Evolutionary conservation across 208 protist species (phyloP), one percentile per base, ranked within the genome.

Genomic region (Giardia duodenalis): DNA sequence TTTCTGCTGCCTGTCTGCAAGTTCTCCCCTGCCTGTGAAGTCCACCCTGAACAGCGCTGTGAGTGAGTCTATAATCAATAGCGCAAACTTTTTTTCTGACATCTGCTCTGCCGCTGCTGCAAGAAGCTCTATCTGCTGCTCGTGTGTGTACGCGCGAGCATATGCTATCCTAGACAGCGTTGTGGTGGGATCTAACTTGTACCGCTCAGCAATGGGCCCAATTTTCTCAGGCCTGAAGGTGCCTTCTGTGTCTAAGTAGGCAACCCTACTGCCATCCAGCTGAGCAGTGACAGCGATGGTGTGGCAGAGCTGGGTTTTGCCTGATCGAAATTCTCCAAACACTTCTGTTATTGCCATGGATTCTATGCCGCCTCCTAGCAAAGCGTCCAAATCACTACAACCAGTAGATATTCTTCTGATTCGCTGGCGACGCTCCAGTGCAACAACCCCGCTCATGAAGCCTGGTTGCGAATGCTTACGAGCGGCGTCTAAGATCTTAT

Each of bases 1-100:
- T 87, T 94, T 94, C 92, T 96, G 95, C 94, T 98, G 97, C 86
- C 98, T 96, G 94, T 98, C 98, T 3, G 98, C 96, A 3, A 99
- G 95, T 94, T 99, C 97, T 2, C 98, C 98, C 22, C 98, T 94
- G 47, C 98, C 98, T 44, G 95, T 96, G 94, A 98, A 99, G 94
- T 99, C 98, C 44, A 94, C 92, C 44, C 98, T 95, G 93, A 99
- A 99, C 2, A 99, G 95, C 19, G 98, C 98, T n/a, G 98, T 99
- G 67, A 99, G 96, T 88, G 97, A 98, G 95, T 99, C 98, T 3
- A 99, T 96, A 76, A 99, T 96, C 2, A 99, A 39, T 0, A 97
- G 46, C 0, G 43, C 19, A 89, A 94, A 97, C 4, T 94, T 92
- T 46, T 95, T 95, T 90, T 97, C 94, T 0, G 93, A 92, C 93